Evolutionary conservation across 148 eudicot species (phyloP).

Genomic region (Rhododendron griersonianum): DNA sequence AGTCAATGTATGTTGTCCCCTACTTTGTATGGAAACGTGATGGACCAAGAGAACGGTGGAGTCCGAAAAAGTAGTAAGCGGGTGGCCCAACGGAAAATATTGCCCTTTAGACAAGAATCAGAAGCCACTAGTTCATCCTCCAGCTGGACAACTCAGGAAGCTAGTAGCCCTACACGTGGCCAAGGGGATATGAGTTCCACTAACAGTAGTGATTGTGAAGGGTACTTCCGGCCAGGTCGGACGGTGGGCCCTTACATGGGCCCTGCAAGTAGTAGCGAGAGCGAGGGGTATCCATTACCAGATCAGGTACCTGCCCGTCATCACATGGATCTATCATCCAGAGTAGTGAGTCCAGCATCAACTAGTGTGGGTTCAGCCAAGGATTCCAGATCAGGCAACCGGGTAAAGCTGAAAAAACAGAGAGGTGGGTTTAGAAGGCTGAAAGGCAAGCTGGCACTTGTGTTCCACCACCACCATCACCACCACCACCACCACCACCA

Average conservation of each 20-base stretch:
- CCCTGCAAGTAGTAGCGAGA: constrained; percentile 9
- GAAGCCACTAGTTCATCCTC: constrained; percentile 34
- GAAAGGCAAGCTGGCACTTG: constrained; percentile 51
- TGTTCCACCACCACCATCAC: constrained; percentile 73
- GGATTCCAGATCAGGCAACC: constrained; percentile 2
- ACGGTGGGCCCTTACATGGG: neutral
- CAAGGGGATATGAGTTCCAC: neutral
- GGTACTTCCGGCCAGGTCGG: neutral
- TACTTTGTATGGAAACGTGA: neutral
- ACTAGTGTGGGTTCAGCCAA: constrained; percentile 7
- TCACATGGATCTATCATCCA: neutral
- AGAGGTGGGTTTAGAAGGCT: constrained; percentile 41
- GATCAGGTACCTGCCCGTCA: neutral
- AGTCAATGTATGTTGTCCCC: neutral
- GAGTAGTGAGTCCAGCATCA: constrained; percentile 10
- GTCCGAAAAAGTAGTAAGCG: neutral
- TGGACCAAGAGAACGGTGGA: neutral
- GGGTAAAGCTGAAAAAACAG: constrained; percentile 9
- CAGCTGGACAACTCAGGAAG: constrained; percentile 27
- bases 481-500: constrained; percentile 60
- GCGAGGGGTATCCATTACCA: neutral
- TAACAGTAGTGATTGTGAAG: constrained; percentile 15
- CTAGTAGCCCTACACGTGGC: constrained; percentile 4
- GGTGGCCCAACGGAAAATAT: neutral
- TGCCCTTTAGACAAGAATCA: constrained; percentile 13